phyloP scores from a whole-genome alignment of 202 grass and related monocot genomes.

The Panicum virgatum region DNA sequence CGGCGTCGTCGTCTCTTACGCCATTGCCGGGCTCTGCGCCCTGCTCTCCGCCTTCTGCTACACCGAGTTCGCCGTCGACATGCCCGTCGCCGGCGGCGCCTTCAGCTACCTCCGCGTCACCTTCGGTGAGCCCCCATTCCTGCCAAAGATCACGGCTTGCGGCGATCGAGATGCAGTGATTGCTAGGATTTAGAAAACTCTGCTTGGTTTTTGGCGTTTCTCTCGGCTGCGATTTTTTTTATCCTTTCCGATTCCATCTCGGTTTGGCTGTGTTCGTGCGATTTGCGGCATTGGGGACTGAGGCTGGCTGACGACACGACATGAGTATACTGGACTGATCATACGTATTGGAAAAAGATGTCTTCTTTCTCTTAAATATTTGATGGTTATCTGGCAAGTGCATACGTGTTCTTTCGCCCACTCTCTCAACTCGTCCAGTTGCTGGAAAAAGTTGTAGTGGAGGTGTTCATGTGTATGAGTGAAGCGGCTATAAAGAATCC shows the following conservation, averaged over 20 bases:
- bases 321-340: background rate
- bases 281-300: slow-evolving; percentile 19
- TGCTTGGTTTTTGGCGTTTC: background rate
- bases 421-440: background rate
- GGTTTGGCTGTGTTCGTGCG: slow-evolving; percentile 6
- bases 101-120: slow-evolving; percentile 99
- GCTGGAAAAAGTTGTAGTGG: background rate
- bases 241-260: slow-evolving; percentile 9
- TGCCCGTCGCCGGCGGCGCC: slow-evolving; percentile 95
- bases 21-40: slow-evolving; percentile 91
- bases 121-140: slow-evolving; percentile 54
- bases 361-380: background rate
- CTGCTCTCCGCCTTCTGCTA: slow-evolving; percentile 97
- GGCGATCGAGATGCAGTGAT: background rate
- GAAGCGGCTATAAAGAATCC: background rate
- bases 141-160: background rate
- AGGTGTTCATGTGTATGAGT: background rate
- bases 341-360: background rate
- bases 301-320: background rate
- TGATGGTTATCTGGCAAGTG: background rate
- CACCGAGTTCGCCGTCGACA: slow-evolving; percentile 96
- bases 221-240: background rate
- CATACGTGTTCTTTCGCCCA: background rate
- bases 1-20: slow-evolving; percentile 73
- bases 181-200: background rate